Base-by-base conservation (phyloP, 768 basidiomycete species). In the Leccinum disarticulatum region DNA sequence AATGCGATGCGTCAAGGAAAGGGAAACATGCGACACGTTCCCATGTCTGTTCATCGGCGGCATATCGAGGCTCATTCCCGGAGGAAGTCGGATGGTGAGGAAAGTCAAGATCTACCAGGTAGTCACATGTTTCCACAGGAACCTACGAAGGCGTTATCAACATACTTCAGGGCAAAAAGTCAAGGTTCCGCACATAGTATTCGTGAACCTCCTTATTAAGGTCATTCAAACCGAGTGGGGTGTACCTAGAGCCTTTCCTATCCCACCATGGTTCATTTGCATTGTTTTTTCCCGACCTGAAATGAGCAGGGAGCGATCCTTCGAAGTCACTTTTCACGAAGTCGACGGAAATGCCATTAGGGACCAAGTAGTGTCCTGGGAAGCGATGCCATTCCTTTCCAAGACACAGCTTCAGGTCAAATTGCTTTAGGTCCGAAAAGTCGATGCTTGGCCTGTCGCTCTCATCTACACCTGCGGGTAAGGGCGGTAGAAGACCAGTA, bases 331-430 rank as follows among this genome's bases (percentile, higher is more conserved):
- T 94, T 78, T 94, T 91, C 72, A 98, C 79, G 74, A 94, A 98
- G 59, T 88, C 82, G n/a, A 96, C 86, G 28, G 85, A 80, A 59
- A 98, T 77, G 28, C 85, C 90, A 59, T 87, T 83, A 2, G 95
- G 95, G 22, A 98, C 82, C 52, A 96, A 81, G 73, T 90, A 98
- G 71, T 90, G 89, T 4, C 93, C 86, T 3, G 95, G 91, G 80
- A 94, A 99, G 25, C 96, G 83, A 70, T 98, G 80, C 97, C 97
- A 99, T 75, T 99, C 97, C 72, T 95, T 95, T 52, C 89, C 93
- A 54, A 90, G 79, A 75, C 97, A 99, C 1, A 99, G 69, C 30
- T 80, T 84, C 58, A 98, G 76, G 58, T 86, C 82, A 66, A 95
- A 85, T 13, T 83, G 78, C 58, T 79, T 80, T 68, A 98, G 78